phyloP scores from a whole-genome alignment of 1,139 yeast species.

The Diutina mesorugosa region DNA sequence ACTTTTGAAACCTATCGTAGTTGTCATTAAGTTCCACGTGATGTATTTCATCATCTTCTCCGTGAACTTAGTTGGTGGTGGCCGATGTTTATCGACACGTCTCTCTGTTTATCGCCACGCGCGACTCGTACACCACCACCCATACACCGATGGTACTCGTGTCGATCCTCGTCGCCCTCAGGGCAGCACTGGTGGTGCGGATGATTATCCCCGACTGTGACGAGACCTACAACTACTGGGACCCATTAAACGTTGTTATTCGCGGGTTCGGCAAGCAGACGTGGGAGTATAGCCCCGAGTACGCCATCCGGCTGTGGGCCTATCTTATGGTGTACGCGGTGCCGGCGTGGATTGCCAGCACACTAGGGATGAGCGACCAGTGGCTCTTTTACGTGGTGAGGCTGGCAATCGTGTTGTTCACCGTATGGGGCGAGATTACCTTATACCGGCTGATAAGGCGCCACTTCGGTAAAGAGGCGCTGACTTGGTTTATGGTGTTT shows the following conservation, averaged over 20 bases:
- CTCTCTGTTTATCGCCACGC: background rate
- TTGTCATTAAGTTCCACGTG: too few species aligned
- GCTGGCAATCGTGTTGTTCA: conserved; percentile 36
- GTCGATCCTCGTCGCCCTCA: conserved; percentile 16
- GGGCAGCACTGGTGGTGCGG: conserved; percentile 35
- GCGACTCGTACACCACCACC: background rate
- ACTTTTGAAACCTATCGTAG: too few species aligned
- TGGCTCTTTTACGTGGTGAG: conserved; percentile 42
- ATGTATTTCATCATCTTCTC: too few species aligned
- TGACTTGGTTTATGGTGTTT: conserved; percentile 47
- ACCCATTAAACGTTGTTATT: conserved; percentile 67
- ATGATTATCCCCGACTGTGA: conserved; percentile 81
- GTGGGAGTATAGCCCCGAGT: conserved; percentile 93
- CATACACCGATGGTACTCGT: conserved; percentile 5
- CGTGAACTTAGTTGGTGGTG: too few species aligned
- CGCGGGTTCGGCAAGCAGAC: conserved; percentile 88
- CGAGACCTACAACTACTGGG: conserved; percentile 76
- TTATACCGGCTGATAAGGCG: conserved; percentile 32
- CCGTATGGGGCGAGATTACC: conserved; percentile 40
- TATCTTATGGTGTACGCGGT: conserved; percentile 43
- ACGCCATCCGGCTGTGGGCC: conserved; percentile 78
- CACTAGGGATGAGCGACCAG: conserved; percentile 13
- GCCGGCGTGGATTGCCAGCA: background rate
- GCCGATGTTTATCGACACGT: background rate
- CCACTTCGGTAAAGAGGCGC: conserved; percentile 23